Conservation (phyloP, 2,329 filamentous ascomycete genomes). For the Talaromyces albobiverticillius region DNA sequence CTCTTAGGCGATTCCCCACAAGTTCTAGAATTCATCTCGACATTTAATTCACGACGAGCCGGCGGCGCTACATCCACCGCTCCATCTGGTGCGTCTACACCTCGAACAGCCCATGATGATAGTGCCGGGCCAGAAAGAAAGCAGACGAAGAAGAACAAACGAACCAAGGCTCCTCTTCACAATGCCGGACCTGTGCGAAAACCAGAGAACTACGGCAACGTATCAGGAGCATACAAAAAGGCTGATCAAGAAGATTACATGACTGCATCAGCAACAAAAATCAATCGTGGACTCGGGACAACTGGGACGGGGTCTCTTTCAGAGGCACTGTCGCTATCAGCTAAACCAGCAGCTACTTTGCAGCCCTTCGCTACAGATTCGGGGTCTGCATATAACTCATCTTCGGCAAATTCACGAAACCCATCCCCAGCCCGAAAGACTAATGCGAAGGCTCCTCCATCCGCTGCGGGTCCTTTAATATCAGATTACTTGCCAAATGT, state of each 20-base stretch:
- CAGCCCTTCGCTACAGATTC: slow-evolving; percentile 36
- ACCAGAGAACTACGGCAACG: slow-evolving; percentile 62
- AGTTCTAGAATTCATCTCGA: slow-evolving; percentile 67
- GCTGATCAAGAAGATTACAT: slow-evolving; percentile 71
- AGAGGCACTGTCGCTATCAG: slow-evolving; percentile 49
- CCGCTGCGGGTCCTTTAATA: slow-evolving; percentile 74
- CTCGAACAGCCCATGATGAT: slow-evolving; percentile 11
- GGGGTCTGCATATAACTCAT: slow-evolving; percentile 32
- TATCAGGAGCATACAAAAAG: slow-evolving; percentile 72
- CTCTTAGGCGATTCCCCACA: slow-evolving; percentile 82
- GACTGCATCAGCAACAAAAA: slow-evolving; percentile 45
- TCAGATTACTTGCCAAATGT: slow-evolving; percentile 67
- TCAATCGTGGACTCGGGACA: slow-evolving; percentile 2
- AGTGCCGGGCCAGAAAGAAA: slow-evolving; percentile 13
- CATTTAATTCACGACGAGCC: slow-evolving; percentile 66
- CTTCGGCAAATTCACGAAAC: slow-evolving; percentile 46
- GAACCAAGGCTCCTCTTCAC: slow-evolving; percentile 61
- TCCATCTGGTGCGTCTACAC: slow-evolving; percentile 6
- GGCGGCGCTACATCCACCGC: slow-evolving; percentile 27
- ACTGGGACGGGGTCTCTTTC: slow-evolving; percentile 32
- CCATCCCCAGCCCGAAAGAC: slow-evolving; percentile 35
- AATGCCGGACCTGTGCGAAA: slow-evolving; percentile 59
- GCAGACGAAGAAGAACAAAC: slow-evolving; percentile 53
- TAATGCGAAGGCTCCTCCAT: slow-evolving; percentile 55
- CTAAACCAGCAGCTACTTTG: slow-evolving; percentile 49